These are phyloP conservation scores for Rhododendron molle DNA, from an alignment of 148 eudicot species.

Conservation along the genomic window DNA sequence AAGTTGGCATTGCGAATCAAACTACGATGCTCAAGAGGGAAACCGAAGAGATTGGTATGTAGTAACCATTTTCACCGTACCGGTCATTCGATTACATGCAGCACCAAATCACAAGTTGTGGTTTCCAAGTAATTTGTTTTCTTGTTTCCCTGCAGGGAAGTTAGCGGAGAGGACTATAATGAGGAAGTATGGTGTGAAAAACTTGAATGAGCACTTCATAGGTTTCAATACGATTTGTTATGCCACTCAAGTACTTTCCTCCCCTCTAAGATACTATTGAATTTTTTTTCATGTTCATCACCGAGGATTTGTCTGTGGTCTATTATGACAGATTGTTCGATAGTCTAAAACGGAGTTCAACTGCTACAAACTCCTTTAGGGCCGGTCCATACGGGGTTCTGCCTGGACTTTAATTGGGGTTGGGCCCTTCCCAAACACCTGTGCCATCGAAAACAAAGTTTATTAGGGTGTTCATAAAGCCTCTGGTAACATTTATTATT, in stretches of 20 bases:
- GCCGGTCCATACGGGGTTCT: neutral
- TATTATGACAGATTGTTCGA: too few species aligned
- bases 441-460: neutral
- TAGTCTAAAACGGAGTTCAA: neutral
- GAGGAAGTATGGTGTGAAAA: conserved; percentile 81
- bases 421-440: too few species aligned
- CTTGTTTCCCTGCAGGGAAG: conserved; percentile 48
- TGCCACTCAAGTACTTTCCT: conserved; percentile 77
- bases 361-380: too few species aligned
- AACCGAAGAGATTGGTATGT: conserved; percentile 95
- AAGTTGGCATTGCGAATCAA: conserved; percentile 94
- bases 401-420: neutral
- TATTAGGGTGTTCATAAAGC: neutral
- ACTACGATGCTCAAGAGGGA: conserved; percentile 99
- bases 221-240: conserved; percentile 96
- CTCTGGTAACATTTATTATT: neutral
- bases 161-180: conserved; percentile 82
- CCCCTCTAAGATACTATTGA: neutral
- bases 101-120: neutral
- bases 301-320: neutral
- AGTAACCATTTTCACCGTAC: conserved; percentile 20
- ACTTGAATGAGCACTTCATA: conserved; percentile 66
- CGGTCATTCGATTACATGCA: neutral
- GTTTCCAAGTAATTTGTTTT: neutral
- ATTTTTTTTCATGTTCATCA: neutral